A percentile compares a stretch with the other conserved stretches of the same genome.
Evolutionary conservation across 2,329 filamentous ascomycete species (phyloP).

Genomic region (Exophiala mesophila): DNA sequence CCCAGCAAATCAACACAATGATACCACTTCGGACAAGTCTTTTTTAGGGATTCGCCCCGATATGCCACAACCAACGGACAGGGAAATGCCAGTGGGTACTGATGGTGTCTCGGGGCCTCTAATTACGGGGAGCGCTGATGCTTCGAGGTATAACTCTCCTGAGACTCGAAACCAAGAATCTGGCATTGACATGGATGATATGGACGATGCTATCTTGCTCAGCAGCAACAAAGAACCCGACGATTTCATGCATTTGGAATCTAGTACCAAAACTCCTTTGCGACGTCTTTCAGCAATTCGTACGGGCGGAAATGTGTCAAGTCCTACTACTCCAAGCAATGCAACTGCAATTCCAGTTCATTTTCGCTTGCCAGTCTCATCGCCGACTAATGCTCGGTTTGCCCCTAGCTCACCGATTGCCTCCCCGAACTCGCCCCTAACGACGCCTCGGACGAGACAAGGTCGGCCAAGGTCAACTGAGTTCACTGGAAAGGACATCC

Average conservation of each 20-base stretch:
- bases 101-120: constrained; percentile 47
- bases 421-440: constrained; percentile 40
- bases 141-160: too few species aligned
- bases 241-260: background rate
- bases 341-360: constrained; percentile 53
- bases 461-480: constrained; percentile 48
- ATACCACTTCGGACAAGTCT: too few species aligned
- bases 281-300: constrained; percentile 20
- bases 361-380: constrained; percentile 43
- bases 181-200: background rate
- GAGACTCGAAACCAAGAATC: too few species aligned
- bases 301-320: constrained; percentile 17
- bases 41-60: constrained; percentile 63
- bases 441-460: constrained; percentile 37
- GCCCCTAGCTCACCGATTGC: constrained; percentile 32
- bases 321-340: constrained; percentile 36
- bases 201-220: constrained; percentile 30
- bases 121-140: too few species aligned
- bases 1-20: too few species aligned
- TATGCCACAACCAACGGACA: constrained; percentile 47
- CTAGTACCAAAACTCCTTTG: constrained; percentile 4
- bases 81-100: constrained; percentile 30
- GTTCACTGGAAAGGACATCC: constrained; percentile 61
- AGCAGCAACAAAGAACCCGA: constrained; percentile 29
- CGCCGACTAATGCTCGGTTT: constrained; percentile 34